Base-by-base conservation (phyloP, 176 grass and related monocot species). In the Calamus simplicifolius region DNA sequence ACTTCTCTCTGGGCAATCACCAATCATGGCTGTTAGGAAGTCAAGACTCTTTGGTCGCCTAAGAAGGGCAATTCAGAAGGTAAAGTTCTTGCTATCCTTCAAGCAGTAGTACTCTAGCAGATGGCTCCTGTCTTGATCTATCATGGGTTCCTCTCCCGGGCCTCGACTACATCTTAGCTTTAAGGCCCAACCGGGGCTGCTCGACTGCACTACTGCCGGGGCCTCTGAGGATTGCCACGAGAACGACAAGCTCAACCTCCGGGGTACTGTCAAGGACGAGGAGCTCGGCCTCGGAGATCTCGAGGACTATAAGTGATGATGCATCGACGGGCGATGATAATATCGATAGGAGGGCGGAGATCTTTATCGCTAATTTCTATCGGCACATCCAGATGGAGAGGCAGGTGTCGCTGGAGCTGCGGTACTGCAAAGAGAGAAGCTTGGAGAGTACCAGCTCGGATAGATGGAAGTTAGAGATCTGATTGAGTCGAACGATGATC, bases 401-500 rank as follows among this genome's bases (percentile, higher is more conserved):
- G 29, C 85, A 95, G 79, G 75, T 95, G 19, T 95, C 89, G 0
- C 79, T 95, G 48, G 68, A 89, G 66, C 78, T 95, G 25, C 75
- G 69, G 0, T 95, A 95, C 31, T 51, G 71, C 27, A 30, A 60
- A 56, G 59, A 27, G 14, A 66, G 66, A 18, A 79, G 70, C 57
- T 65, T 68, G 48, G 81, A 80, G 17, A 71, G 72, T 63, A 59
- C 68, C 3, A 15, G 7, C 1, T 54, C 49, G 5, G 63, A 66
- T 66, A 16, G 19, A 49, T 50, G 7, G 3, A 13, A 12, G 35
- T 43, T 13, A 35, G 6, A 10, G 35, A 10, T 43, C 35, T 43
- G 35, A 43, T 13, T 13, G 35, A 43, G 12, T 43, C 8, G 35
- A 43, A 43, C 8, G 12, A 2, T 43, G 35, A 43, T 23, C 21